Conservation (phyloP, 768 basidiomycete genomes). For the Heimioporus sp. region DNA sequence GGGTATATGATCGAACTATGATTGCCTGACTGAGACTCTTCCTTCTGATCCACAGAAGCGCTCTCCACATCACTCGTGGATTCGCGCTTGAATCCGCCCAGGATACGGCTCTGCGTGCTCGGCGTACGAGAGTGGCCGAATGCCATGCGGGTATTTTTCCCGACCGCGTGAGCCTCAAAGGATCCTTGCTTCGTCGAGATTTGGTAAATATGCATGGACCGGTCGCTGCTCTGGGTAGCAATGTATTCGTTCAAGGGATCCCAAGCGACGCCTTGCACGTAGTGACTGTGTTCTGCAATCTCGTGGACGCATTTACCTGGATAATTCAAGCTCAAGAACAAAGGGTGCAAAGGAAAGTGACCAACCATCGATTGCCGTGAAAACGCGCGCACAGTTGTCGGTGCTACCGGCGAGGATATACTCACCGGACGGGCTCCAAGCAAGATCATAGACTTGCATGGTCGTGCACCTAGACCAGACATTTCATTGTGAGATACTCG, state of each 20-base stretch:
- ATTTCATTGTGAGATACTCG: constrained; percentile 2
- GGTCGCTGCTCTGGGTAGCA: constrained; percentile 94
- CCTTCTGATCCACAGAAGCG: constrained; percentile 56
- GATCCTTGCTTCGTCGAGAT: constrained; percentile 76
- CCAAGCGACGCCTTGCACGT: constrained; percentile 99
- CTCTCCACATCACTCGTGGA: constrained; percentile 82
- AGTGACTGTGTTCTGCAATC: constrained; percentile 92
- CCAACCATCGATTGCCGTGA: constrained; percentile 69
- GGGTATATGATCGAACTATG: constrained; percentile 35
- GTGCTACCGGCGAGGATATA: constrained; percentile 96
- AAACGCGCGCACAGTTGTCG: constrained; percentile 90
- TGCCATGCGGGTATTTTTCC: constrained; percentile 79
- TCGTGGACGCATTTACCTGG: constrained; percentile 84
- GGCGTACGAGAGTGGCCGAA: constrained; percentile 68
- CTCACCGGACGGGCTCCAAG: constrained; percentile 95
- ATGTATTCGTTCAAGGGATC: constrained; percentile 97
- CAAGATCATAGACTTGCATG: constrained; percentile 96
- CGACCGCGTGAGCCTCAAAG: constrained; percentile 88
- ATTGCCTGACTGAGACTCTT: constrained; percentile 30
- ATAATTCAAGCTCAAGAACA: neutral
- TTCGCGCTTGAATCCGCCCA: constrained; percentile 57
- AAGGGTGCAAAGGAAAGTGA: constrained; percentile 2
- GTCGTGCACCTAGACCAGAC: constrained; percentile 68
- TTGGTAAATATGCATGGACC: constrained; percentile 93
- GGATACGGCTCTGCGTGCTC: constrained; percentile 58